Evolutionary conservation across 768 basidiomycete species (phyloP).

Genomic region (Lactarius hengduanensis): DNA sequence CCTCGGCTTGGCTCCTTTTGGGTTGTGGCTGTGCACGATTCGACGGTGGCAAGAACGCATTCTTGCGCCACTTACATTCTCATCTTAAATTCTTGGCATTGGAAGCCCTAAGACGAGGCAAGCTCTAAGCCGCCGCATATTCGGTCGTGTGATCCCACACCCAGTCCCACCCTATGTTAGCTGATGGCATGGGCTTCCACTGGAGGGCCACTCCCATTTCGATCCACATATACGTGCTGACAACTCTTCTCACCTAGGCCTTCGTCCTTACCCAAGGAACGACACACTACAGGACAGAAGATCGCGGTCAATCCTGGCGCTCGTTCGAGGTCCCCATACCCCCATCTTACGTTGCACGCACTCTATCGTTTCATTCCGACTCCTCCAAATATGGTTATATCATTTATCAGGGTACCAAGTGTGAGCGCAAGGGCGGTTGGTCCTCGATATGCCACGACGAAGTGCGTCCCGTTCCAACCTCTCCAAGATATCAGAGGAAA

Average conservation of each 20-base stretch:
- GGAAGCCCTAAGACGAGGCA: neutral
- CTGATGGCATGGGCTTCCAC: neutral
- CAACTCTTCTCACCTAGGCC: conserved; percentile 49
- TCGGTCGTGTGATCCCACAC: neutral
- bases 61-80: neutral
- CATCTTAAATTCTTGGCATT: neutral
- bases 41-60: neutral
- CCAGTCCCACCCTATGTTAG: too few relatives aligned
- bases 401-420: conserved; percentile 73
- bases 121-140: neutral
- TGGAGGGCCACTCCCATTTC: neutral
- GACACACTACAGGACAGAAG: conserved; percentile 84
- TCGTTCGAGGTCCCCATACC: conserved; percentile 65
- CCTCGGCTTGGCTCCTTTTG: neutral
- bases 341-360: conserved; percentile 57
- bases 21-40: neutral
- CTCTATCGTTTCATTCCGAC: conserved; percentile 87
- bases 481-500: neutral
- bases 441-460: conserved; percentile 65
- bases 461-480: conserved; percentile 41
- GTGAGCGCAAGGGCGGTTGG: conserved; percentile 52
- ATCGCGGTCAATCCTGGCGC: conserved; percentile 87
- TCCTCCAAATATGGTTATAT: conserved; percentile 67
- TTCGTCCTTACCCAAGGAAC: conserved; percentile 77
- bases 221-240: conserved; percentile 1